phyloP scores from a whole-genome alignment of 495 filamentous ascomycete genomes.

The Penicillium bialowiezense region DNA sequence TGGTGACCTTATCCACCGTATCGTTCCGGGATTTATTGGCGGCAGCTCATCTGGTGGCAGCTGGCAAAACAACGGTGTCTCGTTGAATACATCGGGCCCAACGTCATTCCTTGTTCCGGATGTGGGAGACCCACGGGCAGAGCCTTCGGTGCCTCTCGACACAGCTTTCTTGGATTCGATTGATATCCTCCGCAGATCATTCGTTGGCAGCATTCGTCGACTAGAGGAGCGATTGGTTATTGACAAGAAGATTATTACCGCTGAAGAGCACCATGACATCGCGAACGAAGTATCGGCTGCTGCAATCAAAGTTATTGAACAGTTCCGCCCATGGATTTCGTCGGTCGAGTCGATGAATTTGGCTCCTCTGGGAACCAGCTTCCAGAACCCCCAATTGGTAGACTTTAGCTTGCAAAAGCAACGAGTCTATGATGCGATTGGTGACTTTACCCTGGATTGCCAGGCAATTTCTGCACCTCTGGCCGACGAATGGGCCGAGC shows the following conservation, averaged over 20 bases:
- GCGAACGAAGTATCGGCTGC: constrained; percentile 71
- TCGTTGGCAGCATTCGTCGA: constrained; percentile 76
- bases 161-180: constrained; percentile 72
- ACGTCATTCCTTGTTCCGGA: constrained; percentile 83
- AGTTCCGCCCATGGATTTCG: constrained; percentile 82
- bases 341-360: constrained; percentile 87
- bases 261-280: constrained; percentile 65
- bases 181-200: constrained; percentile 76
- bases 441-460: constrained; percentile 81
- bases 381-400: constrained; percentile 79
- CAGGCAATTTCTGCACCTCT: constrained; percentile 86
- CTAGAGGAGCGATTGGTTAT: constrained; percentile 79
- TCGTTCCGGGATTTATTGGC: constrained; percentile 87
- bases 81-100: constrained; percentile 62
- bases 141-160: constrained; percentile 73
- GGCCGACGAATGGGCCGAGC: constrained; percentile 91
- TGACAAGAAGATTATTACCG: constrained; percentile 72
- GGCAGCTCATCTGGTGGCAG: constrained; percentile 78
- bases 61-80: constrained; percentile 90
- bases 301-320: constrained; percentile 74
- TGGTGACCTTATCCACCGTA: constrained; percentile 82
- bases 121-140: constrained; percentile 61
- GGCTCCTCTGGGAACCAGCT: constrained; percentile 64
- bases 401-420: constrained; percentile 92
- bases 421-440: constrained; percentile 84